phyloP scores from a whole-genome alignment of 768 basidiomycete species.

The Epithele typhae region DNA sequence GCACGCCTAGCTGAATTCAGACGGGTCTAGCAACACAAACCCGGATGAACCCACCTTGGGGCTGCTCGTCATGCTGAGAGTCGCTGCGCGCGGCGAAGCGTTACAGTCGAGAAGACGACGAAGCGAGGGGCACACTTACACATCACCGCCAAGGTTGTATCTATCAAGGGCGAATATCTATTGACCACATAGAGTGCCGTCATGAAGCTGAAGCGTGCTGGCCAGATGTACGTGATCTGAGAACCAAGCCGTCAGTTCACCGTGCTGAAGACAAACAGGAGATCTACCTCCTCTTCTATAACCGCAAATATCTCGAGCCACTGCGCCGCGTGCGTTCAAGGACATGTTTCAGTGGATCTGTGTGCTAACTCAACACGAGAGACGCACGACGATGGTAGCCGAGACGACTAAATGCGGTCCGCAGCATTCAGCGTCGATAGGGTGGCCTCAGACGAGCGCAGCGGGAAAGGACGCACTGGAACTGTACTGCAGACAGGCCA shows the following conservation, averaged over 20 bases:
- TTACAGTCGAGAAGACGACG: neutral
- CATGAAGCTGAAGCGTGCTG: slow-evolving; percentile 1
- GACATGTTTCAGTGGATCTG: too few species aligned
- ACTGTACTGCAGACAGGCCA: neutral
- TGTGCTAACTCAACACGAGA: neutral
- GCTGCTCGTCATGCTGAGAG: too few species aligned
- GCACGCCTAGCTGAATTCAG: too few species aligned
- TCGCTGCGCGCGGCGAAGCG: neutral
- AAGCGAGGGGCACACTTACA: neutral
- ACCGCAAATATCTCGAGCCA: neutral
- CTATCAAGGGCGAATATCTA: slow-evolving; percentile 5
- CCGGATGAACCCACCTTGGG: too few species aligned
- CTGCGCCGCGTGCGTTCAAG: neutral
- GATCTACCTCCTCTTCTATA: neutral
- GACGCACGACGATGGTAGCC: neutral
- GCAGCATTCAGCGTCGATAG: neutral
- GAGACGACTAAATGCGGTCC: neutral
- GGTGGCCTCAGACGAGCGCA: neutral
- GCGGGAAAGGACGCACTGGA: neutral
- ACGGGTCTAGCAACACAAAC: too few species aligned
- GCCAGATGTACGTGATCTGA: slow-evolving; percentile 4
- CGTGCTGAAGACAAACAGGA: neutral
- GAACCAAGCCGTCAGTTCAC: too few species aligned
- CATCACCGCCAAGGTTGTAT: neutral
- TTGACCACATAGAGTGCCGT: slow-evolving; percentile 1